Base-by-base conservation (phyloP, 2,329 filamentous ascomycete genomes). In the Metarhizium robertsii region DNA sequence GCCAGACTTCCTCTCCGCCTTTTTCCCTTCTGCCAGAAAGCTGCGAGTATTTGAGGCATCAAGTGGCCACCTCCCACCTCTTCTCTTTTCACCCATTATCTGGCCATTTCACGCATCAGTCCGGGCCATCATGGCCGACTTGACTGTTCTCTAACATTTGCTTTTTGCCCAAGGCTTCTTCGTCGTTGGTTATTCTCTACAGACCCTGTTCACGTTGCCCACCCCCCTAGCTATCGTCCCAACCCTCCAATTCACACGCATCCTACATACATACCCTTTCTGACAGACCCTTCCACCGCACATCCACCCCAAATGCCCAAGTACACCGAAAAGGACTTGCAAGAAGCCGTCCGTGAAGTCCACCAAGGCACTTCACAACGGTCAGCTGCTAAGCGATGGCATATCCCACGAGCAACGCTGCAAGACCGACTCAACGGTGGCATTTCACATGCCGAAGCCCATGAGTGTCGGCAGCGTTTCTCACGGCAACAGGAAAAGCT, bases 341-440 rank as follows among this genome's bases (percentile, higher is more conserved):
- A 56, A 51, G 54, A 58, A 54, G 57, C 57, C 49, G 57, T 58
- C 38, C 57, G 57, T 53, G 57, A 58, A 49, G 57, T 58, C 42
- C 57, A 58, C 20, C 57, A 56, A 52, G 57, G 57, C 18, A 56
- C 57, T 34, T 58, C 57, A 36, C 57, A 58, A 36, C 57, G 57
- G 36, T 56, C 52, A 32, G 57, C 57, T 47, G 57, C 57, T 40
- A 58, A 58, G 30, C 45, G 57, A 54, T 56, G 57, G 57, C 54
- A 56, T 7, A 56, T 58, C 46, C 57, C 57, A 47, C 47, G 57
- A 50, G 57, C 57, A 46, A 58, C 57, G 46, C 54, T 58, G 40
- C 57, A 58, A 36, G 57, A 58, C 25, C 57, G 57, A 18, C 54
- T 58, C 10, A 53, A 58, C 29, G 57, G 57, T 20, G 57, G 57